A percentile compares a stretch with the other conserved stretches of the same genome.
These are phyloP conservation scores for Eimeria falciformis DNA, from an alignment of 169 alveolate species.

Conservation along the genomic window DNA sequence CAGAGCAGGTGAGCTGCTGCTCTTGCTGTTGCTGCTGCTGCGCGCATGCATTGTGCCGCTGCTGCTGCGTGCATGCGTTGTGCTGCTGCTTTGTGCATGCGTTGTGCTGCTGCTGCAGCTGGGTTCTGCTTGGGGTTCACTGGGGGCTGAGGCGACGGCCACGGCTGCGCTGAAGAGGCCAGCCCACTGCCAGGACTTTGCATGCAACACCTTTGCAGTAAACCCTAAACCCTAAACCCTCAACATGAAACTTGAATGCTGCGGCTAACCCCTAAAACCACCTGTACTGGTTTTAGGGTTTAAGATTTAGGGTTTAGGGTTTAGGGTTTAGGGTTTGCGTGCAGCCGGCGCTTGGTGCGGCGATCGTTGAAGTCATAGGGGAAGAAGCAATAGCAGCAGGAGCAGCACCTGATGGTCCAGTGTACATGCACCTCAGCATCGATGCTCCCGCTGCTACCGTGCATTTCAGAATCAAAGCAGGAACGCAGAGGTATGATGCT, in stretches of 20 bases:
- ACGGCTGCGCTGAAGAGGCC: constrained; percentile 17
- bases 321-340: constrained; percentile 29
- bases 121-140: neutral
- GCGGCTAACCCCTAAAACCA: neutral
- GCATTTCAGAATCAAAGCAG: constrained; percentile 24
- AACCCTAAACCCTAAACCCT: constrained; percentile 44
- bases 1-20: neutral
- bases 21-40: neutral
- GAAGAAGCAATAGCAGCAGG: constrained; percentile 33
- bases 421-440: constrained; percentile 36
- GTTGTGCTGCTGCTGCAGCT: constrained; percentile 43
- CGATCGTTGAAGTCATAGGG: constrained; percentile 16
- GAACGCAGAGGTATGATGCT: constrained; percentile 16
- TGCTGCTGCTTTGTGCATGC: neutral
- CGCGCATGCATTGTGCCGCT: neutral
- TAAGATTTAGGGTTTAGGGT: constrained; percentile 9
- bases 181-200: neutral
- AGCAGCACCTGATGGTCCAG: neutral
- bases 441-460: constrained; percentile 19
- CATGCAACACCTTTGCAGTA: neutral
- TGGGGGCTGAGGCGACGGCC: constrained; percentile 1
- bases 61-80: neutral
- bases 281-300: neutral
- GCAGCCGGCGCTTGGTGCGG: neutral
- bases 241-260: too few species aligned